These are phyloP conservation scores for Colletotrichum chlorophyti DNA, from an alignment of 2,329 filamentous ascomycete genomes.

Conservation along the genomic window DNA sequence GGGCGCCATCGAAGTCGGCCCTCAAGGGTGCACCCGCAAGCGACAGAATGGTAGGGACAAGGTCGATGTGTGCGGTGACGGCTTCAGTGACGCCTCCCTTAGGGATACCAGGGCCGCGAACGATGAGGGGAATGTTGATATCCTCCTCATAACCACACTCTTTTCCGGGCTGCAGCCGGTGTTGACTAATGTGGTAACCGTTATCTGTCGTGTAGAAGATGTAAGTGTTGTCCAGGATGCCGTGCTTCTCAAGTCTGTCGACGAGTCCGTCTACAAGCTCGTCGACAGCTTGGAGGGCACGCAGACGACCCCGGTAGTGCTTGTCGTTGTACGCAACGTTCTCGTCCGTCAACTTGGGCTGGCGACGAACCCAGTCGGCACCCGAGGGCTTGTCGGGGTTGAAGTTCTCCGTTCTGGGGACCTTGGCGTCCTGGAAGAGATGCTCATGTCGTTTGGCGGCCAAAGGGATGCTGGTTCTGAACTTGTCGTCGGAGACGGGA, in stretches of 20 bases:
- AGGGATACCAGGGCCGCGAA: constrained; percentile 55
- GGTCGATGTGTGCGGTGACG: constrained; percentile 59
- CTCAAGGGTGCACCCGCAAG: constrained; percentile 41
- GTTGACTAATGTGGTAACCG: constrained; percentile 60
- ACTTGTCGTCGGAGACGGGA: constrained; percentile 60
- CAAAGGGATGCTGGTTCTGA: constrained; percentile 30
- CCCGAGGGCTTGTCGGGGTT: constrained; percentile 59
- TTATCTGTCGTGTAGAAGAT: constrained; percentile 61
- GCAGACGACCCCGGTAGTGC: constrained; percentile 49
- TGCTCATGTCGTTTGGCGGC: constrained; percentile 62
- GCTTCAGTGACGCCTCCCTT: constrained; percentile 42
- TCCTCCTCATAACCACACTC: constrained; percentile 58
- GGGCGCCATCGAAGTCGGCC: constrained; percentile 57
- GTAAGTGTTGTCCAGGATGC: constrained; percentile 51
- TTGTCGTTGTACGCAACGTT: constrained; percentile 44
- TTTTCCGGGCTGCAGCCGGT: constrained; percentile 59
- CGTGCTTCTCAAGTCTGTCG: constrained; percentile 37
- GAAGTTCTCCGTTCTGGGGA: constrained; percentile 71
- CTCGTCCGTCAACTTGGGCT: constrained; percentile 41
- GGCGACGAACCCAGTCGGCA: constrained; percentile 51
- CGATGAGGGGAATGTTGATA: constrained; percentile 56
- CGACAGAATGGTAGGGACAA: constrained; percentile 61
- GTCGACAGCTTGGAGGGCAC: constrained; percentile 52
- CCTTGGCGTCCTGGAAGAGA: constrained; percentile 63
- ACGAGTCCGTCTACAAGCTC: constrained; percentile 51